phyloP scores from a whole-genome alignment of 306 rosid genomes.

The Quercus glauca region DNA sequence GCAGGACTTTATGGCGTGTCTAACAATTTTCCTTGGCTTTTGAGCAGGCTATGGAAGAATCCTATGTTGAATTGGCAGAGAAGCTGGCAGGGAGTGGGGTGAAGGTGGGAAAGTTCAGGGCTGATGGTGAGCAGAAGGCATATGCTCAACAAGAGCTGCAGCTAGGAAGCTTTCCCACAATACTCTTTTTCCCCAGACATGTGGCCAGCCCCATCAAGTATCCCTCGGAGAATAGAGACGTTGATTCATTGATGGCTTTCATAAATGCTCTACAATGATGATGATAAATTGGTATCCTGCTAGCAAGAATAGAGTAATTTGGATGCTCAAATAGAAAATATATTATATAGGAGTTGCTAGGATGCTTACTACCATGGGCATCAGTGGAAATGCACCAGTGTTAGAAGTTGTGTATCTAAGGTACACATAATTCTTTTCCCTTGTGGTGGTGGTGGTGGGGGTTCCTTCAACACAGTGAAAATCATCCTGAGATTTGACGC shows the following conservation, averaged over 20 bases:
- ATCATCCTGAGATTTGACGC: background rate
- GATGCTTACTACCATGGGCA: background rate
- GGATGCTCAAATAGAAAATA: background rate
- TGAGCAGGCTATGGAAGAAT: conserved; percentile 74
- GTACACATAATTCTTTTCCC: background rate
- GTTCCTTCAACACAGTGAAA: background rate
- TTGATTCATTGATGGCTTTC: conserved; percentile 68
- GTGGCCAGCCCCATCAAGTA: conserved; percentile 65
- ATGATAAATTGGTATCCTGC: background rate
- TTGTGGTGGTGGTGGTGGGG: background rate
- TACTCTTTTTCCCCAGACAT: conserved; percentile 81
- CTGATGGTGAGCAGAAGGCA: conserved; percentile 77
- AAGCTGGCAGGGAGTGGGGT: conserved; percentile 62
- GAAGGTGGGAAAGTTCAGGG: conserved; percentile 83
- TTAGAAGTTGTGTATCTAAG: background rate
- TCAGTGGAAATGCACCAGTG: background rate
- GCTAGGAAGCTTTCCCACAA: conserved; percentile 82
- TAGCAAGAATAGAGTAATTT: background rate
- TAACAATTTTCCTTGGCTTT: conserved; percentile 1
- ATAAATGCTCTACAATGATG: conserved; percentile 68
- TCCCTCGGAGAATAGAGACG: conserved; percentile 77
- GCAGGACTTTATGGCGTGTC: background rate
- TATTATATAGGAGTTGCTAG: background rate
- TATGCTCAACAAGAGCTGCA: conserved; percentile 63
- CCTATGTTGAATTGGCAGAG: conserved; percentile 69